Evolutionary conservation across 2,329 filamentous ascomycete genomes (phyloP), one percentile per base, ranked within the genome.

Genomic region (Neurospora sp.): DNA sequence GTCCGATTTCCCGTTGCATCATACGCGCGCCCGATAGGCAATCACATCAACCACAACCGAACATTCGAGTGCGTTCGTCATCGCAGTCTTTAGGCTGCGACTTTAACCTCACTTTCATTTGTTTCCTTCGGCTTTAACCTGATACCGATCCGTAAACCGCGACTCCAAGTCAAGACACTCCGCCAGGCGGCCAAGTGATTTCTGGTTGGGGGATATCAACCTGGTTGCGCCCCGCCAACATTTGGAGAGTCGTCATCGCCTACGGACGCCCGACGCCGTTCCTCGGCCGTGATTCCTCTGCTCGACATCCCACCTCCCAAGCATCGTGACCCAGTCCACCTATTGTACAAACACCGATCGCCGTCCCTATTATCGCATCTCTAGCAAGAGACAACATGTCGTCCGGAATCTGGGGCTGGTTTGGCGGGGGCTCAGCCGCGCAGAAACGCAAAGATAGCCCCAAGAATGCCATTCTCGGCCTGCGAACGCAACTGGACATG

Each of bases 401-500:
- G 88, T 89, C 84, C 73, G 84, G 84, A 73, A 87, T 92, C 82
- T 92, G 92, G 91, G 89, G 91, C 83, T 97, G 94, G 93, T 97
- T 97, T 80, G 93, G 95, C 82, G 93, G 93, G 77, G 88, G 87
- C 74, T 62, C 52, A 28, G 87, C 88, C 77, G 89, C 90, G 76
- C 90, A 93, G 83, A 92, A 93, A 86, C 90, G 90, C 83, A 97
- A 96, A 84, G 93, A 97, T 83, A 91, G 89, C 71, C 93, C 96
- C 70, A 99, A 99, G 87, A 96, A 97, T 84, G 96, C 96, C 75
- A 99, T 99, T 77, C 85, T 99, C 70, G 88, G 88, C 71, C 84
- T 99, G 78, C 89, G 96, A 76, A 87, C 91, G 77, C 95, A 97
- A 83, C 86, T 98, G 65, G 95, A 97, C 76, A 98, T 98, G 94